These are phyloP conservation scores for Arthrobotrys sphaeroides DNA, from an alignment of 2,329 filamentous ascomycete species.

Conservation along the genomic window DNA sequence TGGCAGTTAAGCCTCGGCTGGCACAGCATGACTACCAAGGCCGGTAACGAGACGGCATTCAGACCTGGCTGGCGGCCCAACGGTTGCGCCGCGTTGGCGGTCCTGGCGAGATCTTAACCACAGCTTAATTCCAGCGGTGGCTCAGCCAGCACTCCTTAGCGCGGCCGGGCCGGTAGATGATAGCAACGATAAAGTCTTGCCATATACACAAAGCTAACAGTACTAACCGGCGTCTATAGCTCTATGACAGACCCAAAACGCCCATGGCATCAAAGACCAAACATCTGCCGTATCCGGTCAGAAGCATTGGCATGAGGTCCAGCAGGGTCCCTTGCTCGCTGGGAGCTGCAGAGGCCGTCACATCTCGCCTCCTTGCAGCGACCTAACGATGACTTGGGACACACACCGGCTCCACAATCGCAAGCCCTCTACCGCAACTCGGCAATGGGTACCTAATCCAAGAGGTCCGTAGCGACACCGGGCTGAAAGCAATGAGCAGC, in stretches of 20 bases:
- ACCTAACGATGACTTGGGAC: conserved; percentile 23
- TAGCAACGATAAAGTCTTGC: too few relatives aligned
- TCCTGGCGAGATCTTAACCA: conserved; percentile 1
- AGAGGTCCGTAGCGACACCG: conserved; percentile 22
- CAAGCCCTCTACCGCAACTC: conserved; percentile 25
- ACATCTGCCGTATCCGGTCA: conserved; percentile 7
- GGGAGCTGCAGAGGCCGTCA: conserved; percentile 29
- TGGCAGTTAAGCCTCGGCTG: conserved; percentile 14
- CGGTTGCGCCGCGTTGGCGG: conserved; percentile 28
- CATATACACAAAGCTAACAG: too few relatives aligned
- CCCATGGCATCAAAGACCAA: background rate
- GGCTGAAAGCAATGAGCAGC: conserved; percentile 5
- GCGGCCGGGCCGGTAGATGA: too few relatives aligned
- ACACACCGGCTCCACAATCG: conserved; percentile 14
- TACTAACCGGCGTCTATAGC: background rate
- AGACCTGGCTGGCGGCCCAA: conserved; percentile 1
- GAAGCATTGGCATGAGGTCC: background rate
- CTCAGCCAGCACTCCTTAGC: too few relatives aligned
- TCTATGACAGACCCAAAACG: background rate
- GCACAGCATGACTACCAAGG: background rate
- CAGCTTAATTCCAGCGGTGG: too few relatives aligned
- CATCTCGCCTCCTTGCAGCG: conserved; percentile 47
- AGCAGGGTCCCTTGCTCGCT: conserved; percentile 24
- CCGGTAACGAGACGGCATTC: too few relatives aligned
- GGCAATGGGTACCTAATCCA: conserved; percentile 33